Evolutionary conservation across 2,329 filamentous ascomycete species (phyloP).

Genomic region (Ilyonectria sp.): DNA sequence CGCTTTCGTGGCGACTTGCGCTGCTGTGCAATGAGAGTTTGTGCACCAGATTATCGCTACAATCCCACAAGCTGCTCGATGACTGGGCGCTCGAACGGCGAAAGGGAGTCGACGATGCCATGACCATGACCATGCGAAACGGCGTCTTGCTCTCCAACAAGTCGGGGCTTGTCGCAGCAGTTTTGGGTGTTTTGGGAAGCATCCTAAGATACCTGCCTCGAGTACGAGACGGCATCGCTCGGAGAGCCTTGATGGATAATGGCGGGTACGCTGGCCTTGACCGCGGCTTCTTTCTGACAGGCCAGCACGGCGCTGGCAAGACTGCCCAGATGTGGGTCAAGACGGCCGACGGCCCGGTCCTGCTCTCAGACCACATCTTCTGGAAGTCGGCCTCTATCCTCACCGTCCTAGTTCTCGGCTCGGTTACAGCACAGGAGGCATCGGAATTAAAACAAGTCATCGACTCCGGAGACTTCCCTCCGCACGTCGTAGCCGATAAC

Average conservation of each 20-base stretch:
- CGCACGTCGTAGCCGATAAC: neutral
- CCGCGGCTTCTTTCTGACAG: neutral
- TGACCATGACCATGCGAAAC: neutral
- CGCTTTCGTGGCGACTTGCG: slow-evolving; percentile 33
- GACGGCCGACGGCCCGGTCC: neutral
- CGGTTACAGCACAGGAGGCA: neutral
- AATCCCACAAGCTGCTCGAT: neutral
- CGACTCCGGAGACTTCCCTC: neutral
- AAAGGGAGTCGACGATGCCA: neutral
- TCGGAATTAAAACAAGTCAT: neutral
- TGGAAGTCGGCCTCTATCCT: neutral
- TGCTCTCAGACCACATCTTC: neutral
- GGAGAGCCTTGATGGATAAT: too few species aligned
- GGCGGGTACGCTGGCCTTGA: neutral
- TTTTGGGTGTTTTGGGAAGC: slow-evolving; percentile 48
- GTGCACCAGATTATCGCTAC: too few species aligned
- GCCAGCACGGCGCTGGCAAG: neutral
- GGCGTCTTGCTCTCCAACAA: neutral
- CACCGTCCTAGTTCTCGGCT: neutral
- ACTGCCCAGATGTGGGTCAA: neutral
- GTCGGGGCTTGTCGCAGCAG: slow-evolving; percentile 16
- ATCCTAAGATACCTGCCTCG: neutral
- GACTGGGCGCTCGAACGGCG: neutral
- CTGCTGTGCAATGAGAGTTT: neutral
- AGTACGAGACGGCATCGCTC: neutral